These are phyloP conservation scores for Penicillium concentricum DNA, from an alignment of 2,329 filamentous ascomycete species.

Conservation along the genomic window DNA sequence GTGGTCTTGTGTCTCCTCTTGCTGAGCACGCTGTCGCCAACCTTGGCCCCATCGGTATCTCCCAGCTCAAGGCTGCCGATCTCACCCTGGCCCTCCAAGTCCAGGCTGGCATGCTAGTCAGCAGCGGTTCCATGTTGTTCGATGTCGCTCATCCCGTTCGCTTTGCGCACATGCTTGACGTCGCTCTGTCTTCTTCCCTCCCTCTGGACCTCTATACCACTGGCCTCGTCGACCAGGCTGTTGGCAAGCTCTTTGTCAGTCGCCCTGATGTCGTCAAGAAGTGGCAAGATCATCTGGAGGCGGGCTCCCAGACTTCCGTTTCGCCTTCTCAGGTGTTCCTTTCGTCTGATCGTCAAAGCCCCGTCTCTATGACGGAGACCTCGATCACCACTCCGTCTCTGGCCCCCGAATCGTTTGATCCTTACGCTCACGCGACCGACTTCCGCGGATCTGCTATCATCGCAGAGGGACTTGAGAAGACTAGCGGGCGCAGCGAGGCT, in stretches of 20 bases:
- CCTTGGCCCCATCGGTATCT: slow-evolving; percentile 59
- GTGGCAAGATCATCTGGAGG: slow-evolving; percentile 57
- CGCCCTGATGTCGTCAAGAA: slow-evolving; percentile 50
- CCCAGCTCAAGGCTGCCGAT: slow-evolving; percentile 51
- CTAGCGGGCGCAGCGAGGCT: slow-evolving; percentile 68
- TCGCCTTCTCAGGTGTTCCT: slow-evolving; percentile 29
- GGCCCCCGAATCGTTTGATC: slow-evolving; percentile 82
- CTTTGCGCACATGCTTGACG: slow-evolving; percentile 62
- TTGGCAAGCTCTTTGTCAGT: slow-evolving; percentile 52
- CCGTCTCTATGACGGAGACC: slow-evolving; percentile 43
- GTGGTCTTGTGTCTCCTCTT: slow-evolving; percentile 59
- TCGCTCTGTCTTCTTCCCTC: slow-evolving; percentile 53
- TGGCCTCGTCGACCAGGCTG: slow-evolving; percentile 57
- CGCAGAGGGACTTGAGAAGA: slow-evolving; percentile 82
- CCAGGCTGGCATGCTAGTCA: slow-evolving; percentile 52
- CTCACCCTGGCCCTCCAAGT: slow-evolving; percentile 62
- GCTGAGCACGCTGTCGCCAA: slow-evolving; percentile 61
- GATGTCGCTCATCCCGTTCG: slow-evolving; percentile 60
- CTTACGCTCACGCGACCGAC: slow-evolving; percentile 85
- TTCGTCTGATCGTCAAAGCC: slow-evolving; percentile 39
- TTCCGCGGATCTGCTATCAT: slow-evolving; percentile 91
- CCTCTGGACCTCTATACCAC: slow-evolving; percentile 57
- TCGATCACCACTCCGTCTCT: slow-evolving; percentile 56
- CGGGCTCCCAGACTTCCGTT: slow-evolving; percentile 45
- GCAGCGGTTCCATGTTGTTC: slow-evolving; percentile 39